These are phyloP conservation scores for Vanderwaltozyma polyspora DNA, from an alignment of 805 yeast species.

Conservation along the genomic window DNA sequence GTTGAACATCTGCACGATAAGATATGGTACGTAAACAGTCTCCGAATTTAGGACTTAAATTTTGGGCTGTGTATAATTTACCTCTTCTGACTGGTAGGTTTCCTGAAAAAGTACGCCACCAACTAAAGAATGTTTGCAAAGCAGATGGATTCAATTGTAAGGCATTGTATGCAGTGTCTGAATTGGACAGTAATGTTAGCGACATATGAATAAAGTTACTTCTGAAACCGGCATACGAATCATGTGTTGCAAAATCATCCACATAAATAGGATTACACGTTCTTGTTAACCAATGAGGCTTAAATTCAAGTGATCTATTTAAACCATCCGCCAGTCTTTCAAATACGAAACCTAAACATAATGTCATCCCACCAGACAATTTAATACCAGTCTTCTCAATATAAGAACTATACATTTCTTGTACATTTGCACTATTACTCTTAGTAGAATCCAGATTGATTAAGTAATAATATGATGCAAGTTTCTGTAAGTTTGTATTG, in stretches of 20 bases:
- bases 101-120: conserved; percentile 86
- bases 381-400: conserved; percentile 46
- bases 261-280: conserved; percentile 46
- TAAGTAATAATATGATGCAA: conserved; percentile 41
- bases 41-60: conserved; percentile 57
- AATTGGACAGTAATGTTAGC: conserved; percentile 38
- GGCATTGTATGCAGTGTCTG: conserved; percentile 44
- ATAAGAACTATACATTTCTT: conserved; percentile 16
- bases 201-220: conserved; percentile 74
- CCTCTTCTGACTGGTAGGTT: conserved; percentile 76
- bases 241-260: conserved; percentile 43
- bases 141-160: conserved; percentile 67
- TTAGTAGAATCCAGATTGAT: conserved; percentile 18
- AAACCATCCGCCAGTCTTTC: conserved; percentile 33
- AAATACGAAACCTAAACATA: conserved; percentile 47
- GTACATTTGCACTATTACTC: conserved; percentile 11
- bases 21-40: conserved; percentile 66
- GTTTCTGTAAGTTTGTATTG: conserved; percentile 30
- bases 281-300: conserved; percentile 50
- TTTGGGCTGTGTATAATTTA: conserved; percentile 46
- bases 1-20: conserved; percentile 61
- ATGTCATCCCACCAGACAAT: conserved; percentile 49
- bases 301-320: conserved; percentile 34
- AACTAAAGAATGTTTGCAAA: conserved; percentile 54
- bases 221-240: conserved; percentile 71